Conservation (phyloP, 176 grass and related monocot genomes). For the Bothriochloa decipiens region DNA sequence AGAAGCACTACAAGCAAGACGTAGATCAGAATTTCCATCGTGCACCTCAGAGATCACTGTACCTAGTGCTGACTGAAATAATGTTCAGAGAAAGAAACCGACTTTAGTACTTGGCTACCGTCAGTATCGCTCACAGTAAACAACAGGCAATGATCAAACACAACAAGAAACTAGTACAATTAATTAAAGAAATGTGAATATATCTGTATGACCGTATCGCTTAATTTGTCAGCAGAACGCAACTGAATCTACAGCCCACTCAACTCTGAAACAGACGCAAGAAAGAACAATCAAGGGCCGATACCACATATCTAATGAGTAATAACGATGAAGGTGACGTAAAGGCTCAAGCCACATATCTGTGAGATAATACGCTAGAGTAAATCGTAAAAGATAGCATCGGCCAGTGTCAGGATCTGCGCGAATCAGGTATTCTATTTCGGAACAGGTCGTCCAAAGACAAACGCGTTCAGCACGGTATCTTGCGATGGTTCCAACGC, state of each 20-base stretch:
- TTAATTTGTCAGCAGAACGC: too few relatives aligned
- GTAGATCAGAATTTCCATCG: conserved; percentile 61
- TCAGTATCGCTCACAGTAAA: neutral
- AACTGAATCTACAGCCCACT: neutral
- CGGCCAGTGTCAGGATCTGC: neutral
- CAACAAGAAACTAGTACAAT: neutral
- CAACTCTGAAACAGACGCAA: neutral
- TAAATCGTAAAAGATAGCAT: neutral
- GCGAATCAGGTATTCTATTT: neutral
- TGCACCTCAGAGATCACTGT: conserved; percentile 13
- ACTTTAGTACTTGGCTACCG: neutral
- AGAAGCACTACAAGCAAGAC: conserved; percentile 50
- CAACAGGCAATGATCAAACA: neutral
- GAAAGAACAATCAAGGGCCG: neutral
- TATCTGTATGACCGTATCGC: neutral
- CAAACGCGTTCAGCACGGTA: neutral
- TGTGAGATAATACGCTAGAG: neutral
- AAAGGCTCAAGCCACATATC: neutral
- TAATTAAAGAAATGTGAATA: neutral
- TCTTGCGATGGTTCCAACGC: conserved; percentile 7
- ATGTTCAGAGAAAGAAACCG: neutral
- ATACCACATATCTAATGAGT: neutral
- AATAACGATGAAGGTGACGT: neutral
- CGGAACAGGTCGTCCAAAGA: neutral
- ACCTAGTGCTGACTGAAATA: neutral